These are phyloP conservation scores for Juglanconis oblonga DNA, from an alignment of 2,329 filamentous ascomycete genomes.

Conservation along the genomic window DNA sequence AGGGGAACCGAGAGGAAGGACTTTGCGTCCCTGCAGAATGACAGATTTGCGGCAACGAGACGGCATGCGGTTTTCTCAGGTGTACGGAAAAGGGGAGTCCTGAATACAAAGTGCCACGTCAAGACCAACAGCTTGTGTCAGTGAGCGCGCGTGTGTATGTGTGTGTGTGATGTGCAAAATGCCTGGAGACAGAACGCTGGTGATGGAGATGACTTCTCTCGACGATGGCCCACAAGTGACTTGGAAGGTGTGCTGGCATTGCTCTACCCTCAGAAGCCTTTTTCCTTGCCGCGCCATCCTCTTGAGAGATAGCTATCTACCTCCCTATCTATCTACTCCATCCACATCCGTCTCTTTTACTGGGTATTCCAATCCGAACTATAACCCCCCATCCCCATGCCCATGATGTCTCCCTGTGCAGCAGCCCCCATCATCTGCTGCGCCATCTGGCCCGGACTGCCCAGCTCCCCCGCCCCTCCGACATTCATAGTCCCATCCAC, in stretches of 20 bases:
- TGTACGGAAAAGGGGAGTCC: neutral
- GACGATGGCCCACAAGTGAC: too few relatives aligned
- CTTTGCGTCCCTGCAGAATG: neutral
- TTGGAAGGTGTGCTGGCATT: too few relatives aligned
- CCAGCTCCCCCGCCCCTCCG: neutral
- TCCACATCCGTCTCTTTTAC: neutral
- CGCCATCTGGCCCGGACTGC: constrained; percentile 3
- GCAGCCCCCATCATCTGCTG: neutral
- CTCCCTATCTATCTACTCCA: neutral
- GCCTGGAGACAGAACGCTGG: too few relatives aligned
- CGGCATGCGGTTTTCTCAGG: neutral
- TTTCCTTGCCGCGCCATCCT: neutral
- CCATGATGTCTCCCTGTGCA: neutral
- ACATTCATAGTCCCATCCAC: neutral
- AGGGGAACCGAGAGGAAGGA: neutral
- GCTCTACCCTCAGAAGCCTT: too few relatives aligned
- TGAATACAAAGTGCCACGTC: constrained; percentile 8
- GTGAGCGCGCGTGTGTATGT: neutral
- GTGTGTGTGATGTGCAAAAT: neutral
- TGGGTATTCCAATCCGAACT: constrained; percentile 5
- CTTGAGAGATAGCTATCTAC: neutral
- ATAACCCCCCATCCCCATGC: neutral
- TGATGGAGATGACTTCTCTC: too few relatives aligned
- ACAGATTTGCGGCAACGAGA: constrained; percentile 9
- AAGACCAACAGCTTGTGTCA: neutral